Conservation (phyloP, 1,139 yeast genomes). For the Suhomyces bokatorum region DNA sequence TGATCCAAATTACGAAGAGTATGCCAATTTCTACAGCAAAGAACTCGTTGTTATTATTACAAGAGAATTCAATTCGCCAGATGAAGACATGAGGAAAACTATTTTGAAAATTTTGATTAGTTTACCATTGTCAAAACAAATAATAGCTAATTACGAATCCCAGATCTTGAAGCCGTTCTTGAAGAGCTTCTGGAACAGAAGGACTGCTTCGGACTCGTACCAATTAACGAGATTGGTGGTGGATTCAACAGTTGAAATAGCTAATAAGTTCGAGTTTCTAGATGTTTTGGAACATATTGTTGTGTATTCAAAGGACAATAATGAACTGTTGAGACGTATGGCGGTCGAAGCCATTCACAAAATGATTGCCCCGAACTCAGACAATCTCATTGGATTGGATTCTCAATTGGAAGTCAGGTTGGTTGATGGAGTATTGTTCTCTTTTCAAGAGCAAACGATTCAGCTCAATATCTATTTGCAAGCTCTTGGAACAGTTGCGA, state of each 20-base stretch:
- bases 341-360: slow-evolving; percentile 64
- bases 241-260: slow-evolving; percentile 69
- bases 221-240: slow-evolving; percentile 59
- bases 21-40: slow-evolving; percentile 73
- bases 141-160: slow-evolving; percentile 30
- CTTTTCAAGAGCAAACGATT: slow-evolving; percentile 75
- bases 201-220: slow-evolving; percentile 57
- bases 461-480: slow-evolving; percentile 57
- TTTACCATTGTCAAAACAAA: slow-evolving; percentile 34
- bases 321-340: slow-evolving; percentile 79
- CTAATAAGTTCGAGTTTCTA: slow-evolving; percentile 67
- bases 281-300: slow-evolving; percentile 61
- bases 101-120: slow-evolving; percentile 48
- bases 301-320: slow-evolving; percentile 70
- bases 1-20: slow-evolving; percentile 56
- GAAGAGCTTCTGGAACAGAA: slow-evolving; percentile 74
- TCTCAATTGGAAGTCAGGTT: slow-evolving; percentile 58
- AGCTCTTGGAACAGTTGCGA: slow-evolving; percentile 66
- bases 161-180: slow-evolving; percentile 67
- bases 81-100: slow-evolving; percentile 83
- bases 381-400: slow-evolving; percentile 40
- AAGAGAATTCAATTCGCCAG: slow-evolving; percentile 79
- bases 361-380: slow-evolving; percentile 29
- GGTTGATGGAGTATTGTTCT: slow-evolving; percentile 79
- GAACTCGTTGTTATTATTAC: slow-evolving; percentile 68